Percentiles rank a stretch among this genome's conserved stretches.
These are phyloP conservation scores for Xylaria sp. DNA, from an alignment of 2,329 filamentous ascomycete genomes.

Conservation along the genomic window DNA sequence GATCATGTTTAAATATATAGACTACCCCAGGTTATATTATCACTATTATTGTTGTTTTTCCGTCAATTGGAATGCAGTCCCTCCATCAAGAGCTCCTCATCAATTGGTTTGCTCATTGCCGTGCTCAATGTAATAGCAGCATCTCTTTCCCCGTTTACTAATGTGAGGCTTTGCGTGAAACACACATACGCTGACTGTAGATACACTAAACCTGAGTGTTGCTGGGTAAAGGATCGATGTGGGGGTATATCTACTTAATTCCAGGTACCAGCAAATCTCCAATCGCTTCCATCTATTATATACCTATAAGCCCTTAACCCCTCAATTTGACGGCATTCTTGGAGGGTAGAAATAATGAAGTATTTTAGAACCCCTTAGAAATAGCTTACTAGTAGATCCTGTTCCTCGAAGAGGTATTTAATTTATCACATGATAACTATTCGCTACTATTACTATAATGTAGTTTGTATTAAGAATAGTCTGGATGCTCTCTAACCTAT, in stretches of 20 bases:
- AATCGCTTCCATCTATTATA: neutral
- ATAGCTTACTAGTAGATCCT: neutral
- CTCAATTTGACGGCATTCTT: neutral
- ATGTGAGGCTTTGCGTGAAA: no score
- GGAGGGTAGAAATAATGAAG: neutral
- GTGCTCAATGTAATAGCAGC: neutral
- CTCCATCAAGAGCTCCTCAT: neutral
- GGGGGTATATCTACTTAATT: neutral
- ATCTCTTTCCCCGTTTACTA: neutral
- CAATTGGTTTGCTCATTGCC: neutral
- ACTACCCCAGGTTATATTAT: neutral
- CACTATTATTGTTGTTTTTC: neutral
- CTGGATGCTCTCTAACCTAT: no score
- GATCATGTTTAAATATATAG: neutral
- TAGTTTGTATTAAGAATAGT: neutral
- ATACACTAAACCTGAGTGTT: neutral
- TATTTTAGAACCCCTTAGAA: neutral
- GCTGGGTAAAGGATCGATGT: neutral
- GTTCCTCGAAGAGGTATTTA: neutral
- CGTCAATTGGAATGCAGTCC: neutral
- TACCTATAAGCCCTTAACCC: neutral
- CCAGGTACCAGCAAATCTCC: neutral
- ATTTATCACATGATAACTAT: neutral
- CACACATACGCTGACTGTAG: neutral
- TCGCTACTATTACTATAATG: neutral